Evolutionary conservation across 73 alveolate species (phyloP).

Genomic region (Symbiodinium natans): DNA sequence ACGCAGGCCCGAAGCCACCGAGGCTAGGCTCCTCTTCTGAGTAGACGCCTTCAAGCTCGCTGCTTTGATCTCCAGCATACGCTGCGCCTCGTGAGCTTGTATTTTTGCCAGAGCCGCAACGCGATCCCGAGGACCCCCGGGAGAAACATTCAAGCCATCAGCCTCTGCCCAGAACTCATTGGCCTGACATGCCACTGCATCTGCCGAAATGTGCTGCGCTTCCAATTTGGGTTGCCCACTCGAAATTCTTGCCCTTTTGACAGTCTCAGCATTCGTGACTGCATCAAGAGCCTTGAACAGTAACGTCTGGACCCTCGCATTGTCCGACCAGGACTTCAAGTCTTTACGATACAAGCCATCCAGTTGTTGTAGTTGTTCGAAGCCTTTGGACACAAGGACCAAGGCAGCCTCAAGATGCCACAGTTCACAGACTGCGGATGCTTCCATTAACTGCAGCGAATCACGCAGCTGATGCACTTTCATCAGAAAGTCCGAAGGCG

Average conservation of each 20-base stretch:
- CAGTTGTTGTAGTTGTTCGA: background rate
- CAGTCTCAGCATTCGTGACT: background rate
- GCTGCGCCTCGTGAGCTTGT: background rate
- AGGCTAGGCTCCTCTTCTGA: background rate
- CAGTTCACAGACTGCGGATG: background rate
- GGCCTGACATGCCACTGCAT: background rate
- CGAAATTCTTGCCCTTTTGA: background rate
- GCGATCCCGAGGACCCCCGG: background rate
- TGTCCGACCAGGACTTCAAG: background rate
- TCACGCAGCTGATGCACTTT: background rate
- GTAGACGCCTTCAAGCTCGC: background rate
- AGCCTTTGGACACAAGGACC: background rate
- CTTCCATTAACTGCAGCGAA: background rate
- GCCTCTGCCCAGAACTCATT: background rate
- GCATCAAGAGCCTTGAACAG: background rate
- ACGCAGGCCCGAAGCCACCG: conserved; percentile 29
- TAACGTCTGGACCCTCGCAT: background rate
- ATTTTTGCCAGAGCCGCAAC: background rate
- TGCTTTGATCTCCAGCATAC: background rate
- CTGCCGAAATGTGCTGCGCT: background rate
- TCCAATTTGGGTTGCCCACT: background rate
- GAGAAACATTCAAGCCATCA: background rate
- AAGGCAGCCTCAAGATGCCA: conserved; percentile 19
- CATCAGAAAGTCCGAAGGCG: background rate
- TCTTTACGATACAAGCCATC: conserved; percentile 17